Evolutionary conservation across 352 stramenopile species (phyloP), one percentile per base, ranked within the genome.

Genomic region (Phytophthora pluvialis): DNA sequence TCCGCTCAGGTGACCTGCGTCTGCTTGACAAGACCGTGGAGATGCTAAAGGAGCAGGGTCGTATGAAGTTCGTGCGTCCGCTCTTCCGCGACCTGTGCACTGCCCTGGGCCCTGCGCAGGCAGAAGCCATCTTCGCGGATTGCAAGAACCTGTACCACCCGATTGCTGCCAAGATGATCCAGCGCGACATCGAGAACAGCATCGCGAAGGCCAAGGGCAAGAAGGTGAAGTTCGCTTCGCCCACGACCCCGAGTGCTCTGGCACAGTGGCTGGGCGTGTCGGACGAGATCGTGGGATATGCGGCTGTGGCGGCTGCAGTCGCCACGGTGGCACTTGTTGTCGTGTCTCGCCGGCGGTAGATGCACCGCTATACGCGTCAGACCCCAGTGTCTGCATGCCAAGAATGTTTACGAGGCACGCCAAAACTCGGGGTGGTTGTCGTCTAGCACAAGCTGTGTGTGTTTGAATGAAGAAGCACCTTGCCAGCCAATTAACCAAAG

Each of bases 51-150:
- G 83, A 91, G 50, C 83, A 91, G 48, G 83, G 81, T 36, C 81
- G 83, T 43, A 90, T 91, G 83, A 91, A 91, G 75, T 91, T 85
- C 46, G 78, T 89, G 18, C 80, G 80, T 28, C 83, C 81, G 42
- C 72, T 92, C 9, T 90, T 88, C 58, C 79, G 79, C 9, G 83
- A 90, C 38, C 39, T 92, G 29, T 83, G 75, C 45, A 72, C 59
- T 15, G 39, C 68, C 11, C 10, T 80, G n/a, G 77, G 80, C 4
- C 58, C 67, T 32, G 56, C 51, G 7, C 48, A 81, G 38, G 70
- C 76, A 1, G 52, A 52, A 8, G 28, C 26, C 3, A 66, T 86
- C 48, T 86, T 88, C 46, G 67, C 64, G 4, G 58, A 81, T 47
- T 85, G 78, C 68, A 88, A 89, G 68, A 70, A 67, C 39, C 31